Base-by-base conservation (phyloP, 768 basidiomycete genomes). In the Suillus luteus region DNA sequence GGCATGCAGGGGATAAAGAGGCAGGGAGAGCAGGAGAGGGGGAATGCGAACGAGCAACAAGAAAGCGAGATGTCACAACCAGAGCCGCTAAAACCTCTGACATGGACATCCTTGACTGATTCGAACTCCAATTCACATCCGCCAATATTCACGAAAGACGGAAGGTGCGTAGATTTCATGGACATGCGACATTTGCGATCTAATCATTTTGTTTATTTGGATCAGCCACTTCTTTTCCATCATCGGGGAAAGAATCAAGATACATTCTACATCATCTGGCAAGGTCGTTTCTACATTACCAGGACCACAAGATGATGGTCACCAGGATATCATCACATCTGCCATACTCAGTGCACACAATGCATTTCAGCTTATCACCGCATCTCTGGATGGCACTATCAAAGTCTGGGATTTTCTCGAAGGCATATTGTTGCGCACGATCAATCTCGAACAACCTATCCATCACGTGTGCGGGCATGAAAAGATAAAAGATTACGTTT, bases 381-480 rank as follows among this genome's bases (percentile, higher is more conserved):
- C 87, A 55, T 92, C 93, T 9, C 70, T 88, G 64, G 91, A 95
- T 68, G 96, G 95, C n/a, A 83, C 82, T 41, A 76, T 99, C 66
- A 86, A 92, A 73, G 78, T 97, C 31, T 99, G 97, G 97, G 95
- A 99, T 77, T 96, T 91, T 75, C 78, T 96, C 43, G 95, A 97
- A 64, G 95, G 89, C 6, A 80, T 82, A 9, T 77, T 97, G 12
- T 79, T 98, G 64, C 86, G 88, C 65, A 92, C 89, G 2, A 84
- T 97, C 66, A 81, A 86, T 62, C 71, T 94, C 51, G 82, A 81
- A 35, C 85, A 90, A 64, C 86, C 90, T 15, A 87, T 96, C 68
- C 83, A 86, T 66, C 83, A 85, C 68, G 76, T 95, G 61, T 89
- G 90, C 64, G 86, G 85, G 0, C 92, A 94, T 70, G 83, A 86